A percentile compares a stretch with the other conserved stretches of the same genome.
Evolutionary conservation across 352 stramenopile species (phyloP).

Genomic region (Blastocystis sp.): DNA sequence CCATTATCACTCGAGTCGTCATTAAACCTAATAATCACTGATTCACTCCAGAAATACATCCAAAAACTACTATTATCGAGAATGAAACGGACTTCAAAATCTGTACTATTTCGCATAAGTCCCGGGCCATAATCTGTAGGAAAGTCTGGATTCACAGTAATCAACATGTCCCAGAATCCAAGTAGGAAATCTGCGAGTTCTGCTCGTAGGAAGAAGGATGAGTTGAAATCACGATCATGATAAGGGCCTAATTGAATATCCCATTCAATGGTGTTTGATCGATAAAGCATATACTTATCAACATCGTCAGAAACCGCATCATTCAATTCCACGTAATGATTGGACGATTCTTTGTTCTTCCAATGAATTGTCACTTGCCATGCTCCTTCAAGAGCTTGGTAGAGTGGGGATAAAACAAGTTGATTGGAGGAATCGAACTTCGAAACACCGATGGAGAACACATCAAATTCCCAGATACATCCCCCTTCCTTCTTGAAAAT

Average conservation of each 20-base stretch:
- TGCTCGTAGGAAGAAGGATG: constrained; percentile 24
- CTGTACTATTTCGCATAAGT: constrained; percentile 25
- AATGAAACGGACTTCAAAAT: constrained; percentile 23
- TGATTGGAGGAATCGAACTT: constrained; percentile 16
- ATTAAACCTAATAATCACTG: constrained; percentile 40
- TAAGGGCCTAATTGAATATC: constrained; percentile 6
- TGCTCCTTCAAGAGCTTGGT: background rate
- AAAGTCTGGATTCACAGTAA: background rate
- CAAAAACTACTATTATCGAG: constrained; percentile 29
- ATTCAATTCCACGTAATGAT: constrained; percentile 64
- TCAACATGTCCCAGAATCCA: constrained; percentile 33
- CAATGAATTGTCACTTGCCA: background rate
- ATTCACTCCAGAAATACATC: background rate
- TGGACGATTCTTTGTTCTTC: constrained; percentile 11
- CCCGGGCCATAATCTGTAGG: background rate
- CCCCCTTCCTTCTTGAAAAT: constrained; percentile 22
- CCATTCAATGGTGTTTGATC: constrained; percentile 51
- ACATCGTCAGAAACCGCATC: background rate
- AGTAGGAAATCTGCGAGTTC: constrained; percentile 24
- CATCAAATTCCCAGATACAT: background rate
- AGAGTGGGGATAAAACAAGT: background rate
- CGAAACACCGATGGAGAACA: constrained; percentile 32
- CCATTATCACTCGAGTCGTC: constrained; percentile 59
- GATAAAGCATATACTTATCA: constrained; percentile 53
- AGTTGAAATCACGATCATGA: background rate